Base-by-base conservation (phyloP, 495 filamentous ascomycete genomes). In the Margaritispora aquatica region DNA sequence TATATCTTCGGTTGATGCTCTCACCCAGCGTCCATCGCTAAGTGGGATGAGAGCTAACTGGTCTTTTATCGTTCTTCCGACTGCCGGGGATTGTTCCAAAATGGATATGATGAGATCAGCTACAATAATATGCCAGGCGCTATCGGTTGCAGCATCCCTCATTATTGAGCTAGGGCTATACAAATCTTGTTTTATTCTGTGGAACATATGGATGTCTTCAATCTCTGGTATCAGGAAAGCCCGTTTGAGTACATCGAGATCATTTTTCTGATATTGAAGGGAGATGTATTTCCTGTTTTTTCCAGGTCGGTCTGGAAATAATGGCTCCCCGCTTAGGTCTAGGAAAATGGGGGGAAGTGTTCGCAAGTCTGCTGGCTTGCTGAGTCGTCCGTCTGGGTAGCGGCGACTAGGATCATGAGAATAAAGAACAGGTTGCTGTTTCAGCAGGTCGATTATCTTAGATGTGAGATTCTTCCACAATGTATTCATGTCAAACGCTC, bases 11-110 rank as follows among this genome's bases (percentile, higher is more conserved):
- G 38, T 2, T 26, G 44, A 27, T 20, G 44, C 55, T 4, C 4
- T 51, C 23, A 50, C 55, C 55, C 55, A 58, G 29, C 55, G 9
- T 29, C 55, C 55, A 34, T 50, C 41, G 26, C 44, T 50, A 9
- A 58, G 19, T 34, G 55, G 55, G 21, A 58, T 36, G 22, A 58
- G 26, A 2, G 23, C 1, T 26, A 56, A 27, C 34, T 5, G 21
- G 48, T 21, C 1, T 46, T 13, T 15, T 34, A 20, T 9, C 15
- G n/a, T n/a, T n/a, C n/a, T n/a, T n/a, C n/a, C n/a, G n/a, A n/a
- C n/a, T n/a, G n/a, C 34, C 44, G 17, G 44, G 20, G 44, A 48
- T 46, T 36, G 1, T 1, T 56, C 38, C 1, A 56, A 1, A n/a
- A 56, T 2, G 20, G 38, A 47, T 27, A 20, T 47, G 1, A 56